Base-by-base conservation (phyloP, 192 early-diverging fungal genomes). In the Linnemannia exigua region DNA sequence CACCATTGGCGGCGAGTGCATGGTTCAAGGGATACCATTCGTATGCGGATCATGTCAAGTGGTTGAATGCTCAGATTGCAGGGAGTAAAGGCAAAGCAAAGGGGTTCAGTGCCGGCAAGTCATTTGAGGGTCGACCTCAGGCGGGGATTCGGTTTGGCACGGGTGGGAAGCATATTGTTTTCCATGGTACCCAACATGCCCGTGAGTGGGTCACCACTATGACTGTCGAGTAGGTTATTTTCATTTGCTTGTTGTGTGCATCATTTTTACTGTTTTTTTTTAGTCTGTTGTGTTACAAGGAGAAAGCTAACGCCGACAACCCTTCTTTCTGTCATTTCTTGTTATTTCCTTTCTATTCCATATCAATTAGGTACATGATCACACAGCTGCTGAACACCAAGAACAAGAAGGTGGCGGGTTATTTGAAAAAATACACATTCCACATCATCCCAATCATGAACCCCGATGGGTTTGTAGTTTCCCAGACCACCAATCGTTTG, bases 141-240 rank as follows among this genome's bases (percentile, higher is more conserved):
- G 70, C 70, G 33, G 84, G 84, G 36, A 77, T 86, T 66, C 79
- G 76, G 78, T 80, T 86, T 46, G 84, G 84, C 25, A 79, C 20
- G 28, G 84, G 84, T 5, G 68, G 73, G 3, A 86, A 86, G 70
- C 77, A 86, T 46, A 47, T 86, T 76, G 79, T 86, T 58, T 58
- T 86, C 70, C 84, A 86, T 67, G 86, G 86, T 22, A 90, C 89
- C 9, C 91, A 92, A 66, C 93, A 94, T 61, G 92, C 93, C 20
- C 81, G 93, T 7, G 93, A 94, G 84, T 94, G 93, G 93, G 89
- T 93, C 71, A 77, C 88, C 17, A 89, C 88, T 14, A 79, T 91
- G 75, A 89, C 88, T 17, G 85, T 83, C 9, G 81, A 89, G 76
- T 93, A 88, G 44, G 75, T 92, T 12, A 8, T 36, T 19, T 22